These are phyloP conservation scores for Claviceps cyperi DNA, from an alignment of 2,329 filamentous ascomycete genomes.

Conservation along the genomic window DNA sequence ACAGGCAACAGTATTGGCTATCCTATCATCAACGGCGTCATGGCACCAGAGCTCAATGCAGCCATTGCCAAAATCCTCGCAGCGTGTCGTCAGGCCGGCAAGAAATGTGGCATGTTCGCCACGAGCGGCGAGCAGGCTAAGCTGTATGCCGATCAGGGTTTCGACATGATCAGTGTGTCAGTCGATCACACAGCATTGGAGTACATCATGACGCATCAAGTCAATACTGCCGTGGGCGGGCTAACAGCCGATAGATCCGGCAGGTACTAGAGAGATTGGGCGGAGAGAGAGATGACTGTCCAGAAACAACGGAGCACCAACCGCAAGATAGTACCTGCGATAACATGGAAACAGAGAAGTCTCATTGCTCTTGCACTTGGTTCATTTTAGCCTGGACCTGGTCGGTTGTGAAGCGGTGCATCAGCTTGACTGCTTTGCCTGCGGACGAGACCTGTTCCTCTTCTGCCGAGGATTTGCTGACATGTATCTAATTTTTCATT, in stretches of 20 bases:
- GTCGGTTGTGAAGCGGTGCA: slow-evolving; percentile 59
- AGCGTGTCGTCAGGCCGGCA: slow-evolving; percentile 46
- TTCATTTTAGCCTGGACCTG: slow-evolving; percentile 59
- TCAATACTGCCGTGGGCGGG: slow-evolving; percentile 32
- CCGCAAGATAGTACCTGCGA: not conserved
- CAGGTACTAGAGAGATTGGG: slow-evolving; percentile 22
- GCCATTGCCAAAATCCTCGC: slow-evolving; percentile 44
- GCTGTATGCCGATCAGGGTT: slow-evolving; percentile 39
- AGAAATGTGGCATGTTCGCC: slow-evolving; percentile 50
- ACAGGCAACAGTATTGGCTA: slow-evolving; percentile 44
- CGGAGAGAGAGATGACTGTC: not conserved
- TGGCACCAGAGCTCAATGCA: slow-evolving; percentile 41
- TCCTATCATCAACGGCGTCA: slow-evolving; percentile 45
- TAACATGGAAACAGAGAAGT: not conserved
- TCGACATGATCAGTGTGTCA: slow-evolving; percentile 46
- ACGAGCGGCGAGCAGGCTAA: slow-evolving; percentile 41
- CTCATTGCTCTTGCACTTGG: slow-evolving; percentile 25
- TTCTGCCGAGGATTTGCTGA: slow-evolving; percentile 40
- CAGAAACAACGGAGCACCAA: too few relatives aligned
- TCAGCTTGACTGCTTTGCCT: slow-evolving; percentile 52
- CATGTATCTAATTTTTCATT: slow-evolving; percentile 34
- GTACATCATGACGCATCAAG: slow-evolving; percentile 26
- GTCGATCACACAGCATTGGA: slow-evolving; percentile 41
- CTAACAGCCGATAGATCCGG: slow-evolving; percentile 21
- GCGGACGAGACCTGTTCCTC: slow-evolving; percentile 40